Conservation (phyloP, 2,329 filamentous ascomycete species). For the Beauveria caledonica region DNA sequence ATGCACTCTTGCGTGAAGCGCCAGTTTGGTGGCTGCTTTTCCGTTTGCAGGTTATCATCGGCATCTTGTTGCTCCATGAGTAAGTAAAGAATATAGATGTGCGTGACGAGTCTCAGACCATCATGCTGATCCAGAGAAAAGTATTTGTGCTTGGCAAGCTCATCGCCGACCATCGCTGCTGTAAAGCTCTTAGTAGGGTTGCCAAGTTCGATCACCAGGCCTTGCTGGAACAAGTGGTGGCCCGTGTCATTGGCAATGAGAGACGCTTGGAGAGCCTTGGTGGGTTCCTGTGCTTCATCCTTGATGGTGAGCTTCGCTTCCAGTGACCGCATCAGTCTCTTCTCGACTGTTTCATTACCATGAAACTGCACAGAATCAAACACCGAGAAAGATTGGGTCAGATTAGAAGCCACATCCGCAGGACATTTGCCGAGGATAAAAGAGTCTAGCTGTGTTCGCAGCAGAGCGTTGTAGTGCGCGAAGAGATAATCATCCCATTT, state of each 20-base stretch:
- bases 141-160: constrained; percentile 36
- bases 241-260: constrained; percentile 58
- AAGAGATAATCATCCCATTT: constrained; percentile 85
- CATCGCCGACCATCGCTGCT: constrained; percentile 19
- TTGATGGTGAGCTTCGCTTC: constrained; percentile 47
- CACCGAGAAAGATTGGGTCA: constrained; percentile 50
- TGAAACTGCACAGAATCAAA: constrained; percentile 59
- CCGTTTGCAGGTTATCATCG: neutral
- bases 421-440: constrained; percentile 54
- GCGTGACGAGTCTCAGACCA: constrained; percentile 59
- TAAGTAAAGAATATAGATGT: constrained; percentile 57
- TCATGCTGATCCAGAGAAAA: constrained; percentile 51
- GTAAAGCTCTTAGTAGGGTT: neutral
- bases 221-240: constrained; percentile 51
- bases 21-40: constrained; percentile 15
- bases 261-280: constrained; percentile 70
- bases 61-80: constrained; percentile 52
- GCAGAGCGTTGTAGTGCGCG: constrained; percentile 76
- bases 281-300: constrained; percentile 53
- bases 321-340: constrained; percentile 52
- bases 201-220: constrained; percentile 26
- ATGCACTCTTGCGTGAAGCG: constrained; percentile 60
- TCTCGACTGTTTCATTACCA: constrained; percentile 42
- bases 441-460: constrained; percentile 70
- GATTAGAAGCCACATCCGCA: constrained; percentile 41